phyloP scores from a whole-genome alignment of 257 asterid species.

The Ajuga chamaepitys region DNA sequence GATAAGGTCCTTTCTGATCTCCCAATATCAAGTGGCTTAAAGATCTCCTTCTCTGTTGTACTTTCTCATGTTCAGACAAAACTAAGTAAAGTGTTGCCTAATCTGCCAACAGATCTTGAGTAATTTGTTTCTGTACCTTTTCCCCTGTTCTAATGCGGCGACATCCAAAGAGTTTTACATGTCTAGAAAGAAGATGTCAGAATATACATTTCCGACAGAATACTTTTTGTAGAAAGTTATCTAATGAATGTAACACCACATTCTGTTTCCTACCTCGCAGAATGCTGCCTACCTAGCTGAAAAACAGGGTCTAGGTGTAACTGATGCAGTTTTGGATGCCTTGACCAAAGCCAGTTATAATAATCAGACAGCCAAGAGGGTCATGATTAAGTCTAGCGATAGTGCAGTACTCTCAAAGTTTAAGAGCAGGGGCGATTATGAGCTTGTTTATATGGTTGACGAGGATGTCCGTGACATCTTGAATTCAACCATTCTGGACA shows the following conservation, averaged over 20 bases:
- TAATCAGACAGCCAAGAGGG: conserved; percentile 40
- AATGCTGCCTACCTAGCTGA: conserved; percentile 62
- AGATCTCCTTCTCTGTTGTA: background rate
- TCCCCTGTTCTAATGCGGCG: background rate
- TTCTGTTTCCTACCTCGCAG: conserved; percentile 30
- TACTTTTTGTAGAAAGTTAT: background rate
- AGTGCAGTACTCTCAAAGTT: conserved; percentile 51
- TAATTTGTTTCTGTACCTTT: background rate
- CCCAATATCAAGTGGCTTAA: background rate
- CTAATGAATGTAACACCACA: background rate
- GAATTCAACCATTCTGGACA: conserved; percentile 51
- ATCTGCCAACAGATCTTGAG: background rate
- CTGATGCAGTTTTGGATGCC: conserved; percentile 45
- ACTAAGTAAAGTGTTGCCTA: background rate
- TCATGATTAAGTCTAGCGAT: conserved; percentile 50
- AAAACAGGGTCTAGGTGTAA: conserved; percentile 49
- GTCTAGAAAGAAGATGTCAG: background rate
- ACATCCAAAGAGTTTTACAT: background rate
- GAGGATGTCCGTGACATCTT: conserved; percentile 39
- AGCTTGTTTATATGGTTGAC: conserved; percentile 42
- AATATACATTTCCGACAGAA: background rate
- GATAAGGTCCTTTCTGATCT: background rate
- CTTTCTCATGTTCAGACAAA: background rate
- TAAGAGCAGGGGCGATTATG: conserved; percentile 35
- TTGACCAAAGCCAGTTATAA: conserved; percentile 42